A percentile compares a stretch with the other conserved stretches of the same genome.
Evolutionary conservation across 2,329 filamentous ascomycete species (phyloP).

Genomic region (Zymoseptoria crescenta): DNA sequence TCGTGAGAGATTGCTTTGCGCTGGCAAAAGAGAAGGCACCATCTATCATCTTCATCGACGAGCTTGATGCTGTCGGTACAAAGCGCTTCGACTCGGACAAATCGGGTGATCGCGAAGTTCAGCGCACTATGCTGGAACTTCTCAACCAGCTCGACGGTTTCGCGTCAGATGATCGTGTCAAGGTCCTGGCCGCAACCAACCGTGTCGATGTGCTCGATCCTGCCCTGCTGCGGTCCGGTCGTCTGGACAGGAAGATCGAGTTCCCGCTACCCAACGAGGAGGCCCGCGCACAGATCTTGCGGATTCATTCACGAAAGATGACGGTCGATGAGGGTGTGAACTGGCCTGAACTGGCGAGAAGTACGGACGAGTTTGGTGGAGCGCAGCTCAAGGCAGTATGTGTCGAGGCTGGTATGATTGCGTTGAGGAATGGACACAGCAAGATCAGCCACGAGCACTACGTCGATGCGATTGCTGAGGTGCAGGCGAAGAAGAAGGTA

Average conservation of each 20-base stretch:
- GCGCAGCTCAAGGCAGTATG: slow-evolving; percentile 98
- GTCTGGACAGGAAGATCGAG: slow-evolving; percentile 98
- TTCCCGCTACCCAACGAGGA: slow-evolving; percentile 98
- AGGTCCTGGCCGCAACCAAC: slow-evolving; percentile 99
- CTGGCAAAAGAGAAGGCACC: slow-evolving; percentile 98
- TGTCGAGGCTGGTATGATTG: slow-evolving; percentile 99
- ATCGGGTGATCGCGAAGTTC: slow-evolving; percentile 93
- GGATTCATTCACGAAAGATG: slow-evolving; percentile 98
- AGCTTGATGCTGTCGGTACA: slow-evolving; percentile 94
- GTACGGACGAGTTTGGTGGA: slow-evolving; percentile 96
- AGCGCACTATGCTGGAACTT: slow-evolving; percentile 96
- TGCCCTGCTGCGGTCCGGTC: slow-evolving; percentile 82
- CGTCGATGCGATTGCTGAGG: slow-evolving; percentile 94
- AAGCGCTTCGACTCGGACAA: slow-evolving; percentile 99
- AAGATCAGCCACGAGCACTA: slow-evolving; percentile 99
- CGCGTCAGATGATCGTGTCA: slow-evolving; percentile 86
- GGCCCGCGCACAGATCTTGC: slow-evolving; percentile 89
- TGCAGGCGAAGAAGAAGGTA: slow-evolving; percentile 89
- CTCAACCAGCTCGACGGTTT: slow-evolving; percentile 98
- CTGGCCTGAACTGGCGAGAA: slow-evolving; percentile 90
- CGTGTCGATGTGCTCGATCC: slow-evolving; percentile 95
- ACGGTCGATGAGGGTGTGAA: slow-evolving; percentile 87
- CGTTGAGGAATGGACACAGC: slow-evolving; percentile 82
- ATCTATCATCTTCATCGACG: slow-evolving; percentile 98
- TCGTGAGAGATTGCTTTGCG: slow-evolving; percentile 95